phyloP scores from a whole-genome alignment of 768 basidiomycete species.

The Suillus fuscotomentosus region DNA sequence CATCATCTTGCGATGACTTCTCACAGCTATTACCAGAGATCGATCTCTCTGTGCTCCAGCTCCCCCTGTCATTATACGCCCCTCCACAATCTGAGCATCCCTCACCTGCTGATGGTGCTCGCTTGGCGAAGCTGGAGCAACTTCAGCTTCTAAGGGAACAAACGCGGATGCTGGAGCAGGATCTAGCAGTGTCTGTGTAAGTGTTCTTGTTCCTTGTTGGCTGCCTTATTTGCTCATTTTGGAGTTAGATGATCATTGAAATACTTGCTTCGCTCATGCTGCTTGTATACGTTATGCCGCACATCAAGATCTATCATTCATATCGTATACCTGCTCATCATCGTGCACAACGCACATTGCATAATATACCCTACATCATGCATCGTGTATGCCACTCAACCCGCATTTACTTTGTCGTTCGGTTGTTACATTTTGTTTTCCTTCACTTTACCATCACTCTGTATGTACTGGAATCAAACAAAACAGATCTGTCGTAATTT shows the following conservation, averaged over 20 bases:
- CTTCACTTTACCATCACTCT: not conserved
- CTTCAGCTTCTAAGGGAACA: constrained; percentile 34
- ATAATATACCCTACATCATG: constrained; percentile 1
- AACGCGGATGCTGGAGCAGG: constrained; percentile 31
- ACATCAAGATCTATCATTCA: constrained; percentile 4
- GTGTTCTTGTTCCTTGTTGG: not conserved
- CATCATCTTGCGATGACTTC: not conserved
- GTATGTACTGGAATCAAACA: not conserved
- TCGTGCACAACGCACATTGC: not conserved
- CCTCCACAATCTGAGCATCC: not conserved
- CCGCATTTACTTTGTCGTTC: not conserved
- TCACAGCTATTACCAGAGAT: constrained; percentile 19
- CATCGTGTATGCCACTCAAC: not conserved
- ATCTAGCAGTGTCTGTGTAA: constrained; percentile 21
- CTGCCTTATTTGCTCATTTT: not conserved
- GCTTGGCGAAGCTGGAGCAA: constrained; percentile 31
- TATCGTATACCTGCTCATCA: constrained; percentile 7
- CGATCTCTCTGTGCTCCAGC: constrained; percentile 25
- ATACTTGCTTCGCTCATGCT: not conserved
- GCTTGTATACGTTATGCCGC: not conserved
- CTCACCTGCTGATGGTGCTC: constrained; percentile 4
- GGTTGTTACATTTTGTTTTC: not conserved
- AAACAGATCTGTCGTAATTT: not conserved
- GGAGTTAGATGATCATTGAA: not conserved
- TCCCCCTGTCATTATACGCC: constrained; percentile 8